Evolutionary conservation across 345 rosid genomes (phyloP), one percentile per base, ranked within the genome.

Genomic region (Populus euphratica): DNA sequence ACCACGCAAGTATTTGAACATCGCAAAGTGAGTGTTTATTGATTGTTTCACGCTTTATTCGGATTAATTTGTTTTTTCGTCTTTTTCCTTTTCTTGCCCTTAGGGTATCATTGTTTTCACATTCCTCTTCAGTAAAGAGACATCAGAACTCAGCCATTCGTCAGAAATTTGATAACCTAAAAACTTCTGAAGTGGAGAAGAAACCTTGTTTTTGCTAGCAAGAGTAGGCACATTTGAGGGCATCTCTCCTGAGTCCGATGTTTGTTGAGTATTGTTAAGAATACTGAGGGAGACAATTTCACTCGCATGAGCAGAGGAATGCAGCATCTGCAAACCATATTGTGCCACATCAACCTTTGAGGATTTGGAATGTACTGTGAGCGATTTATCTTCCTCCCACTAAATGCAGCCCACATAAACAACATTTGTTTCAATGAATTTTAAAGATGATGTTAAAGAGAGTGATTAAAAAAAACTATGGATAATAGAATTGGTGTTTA

Each of bases 391-490:
- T 31, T 74, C 73, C 64, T 83, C 69, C 63, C 79, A 67, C 75
- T 74, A 49, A 77, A 78, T 38, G 80, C 81, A 54, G 81, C 86
- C 81, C 86, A 83, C n/a, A 80, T n/a, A 67, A 74, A 80, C 67
- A 70, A 41, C 59, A 73, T 14, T 8, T 56, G 67, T 59, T 83
- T 80, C 83, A 33, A 33, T 33, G 35, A 33, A 0, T 33, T 33
- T 33, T 33, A 3, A 33, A 33, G 35, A 33, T 33, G 5, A 3
- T 33, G 35, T 33, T 33, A 33, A 3, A 33, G 4, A 33, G 35
- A 33, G 4, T 0, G 4, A 4, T 25, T 25, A 33, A 33, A 33
- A 33, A 33, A 33, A 3, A 33, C 5, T 31, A 31, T 33, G 35
- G 4, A 33, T 33, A 3, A 33, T 4, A 33, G 0, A 33, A 33